phyloP scores from a whole-genome alignment of 2,329 filamentous ascomycete genomes.

The Diaporthe citri region DNA sequence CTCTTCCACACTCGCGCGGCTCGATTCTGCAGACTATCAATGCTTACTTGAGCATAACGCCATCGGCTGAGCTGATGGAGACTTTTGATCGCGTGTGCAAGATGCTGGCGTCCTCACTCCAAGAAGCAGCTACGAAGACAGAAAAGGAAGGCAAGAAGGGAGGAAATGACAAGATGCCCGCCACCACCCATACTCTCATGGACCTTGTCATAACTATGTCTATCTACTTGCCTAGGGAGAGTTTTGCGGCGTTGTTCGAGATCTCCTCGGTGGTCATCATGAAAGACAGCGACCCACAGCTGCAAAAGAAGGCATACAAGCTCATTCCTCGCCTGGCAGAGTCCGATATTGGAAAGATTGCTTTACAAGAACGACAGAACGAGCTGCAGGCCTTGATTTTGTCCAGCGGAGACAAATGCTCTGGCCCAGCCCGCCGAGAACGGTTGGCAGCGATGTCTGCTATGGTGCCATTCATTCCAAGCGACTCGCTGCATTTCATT shows the following conservation, averaged over 20 bases:
- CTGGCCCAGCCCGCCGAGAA: conserved; percentile 87
- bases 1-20: conserved; percentile 89
- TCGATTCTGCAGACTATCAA: conserved; percentile 96
- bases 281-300: conserved; percentile 85
- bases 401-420: conserved; percentile 84
- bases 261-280: conserved; percentile 87
- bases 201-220: conserved; percentile 97
- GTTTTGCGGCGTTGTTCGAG: conserved; percentile 86
- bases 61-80: conserved; percentile 81
- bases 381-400: conserved; percentile 89
- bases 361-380: conserved; percentile 78
- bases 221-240: conserved; percentile 88
- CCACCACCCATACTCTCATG: conserved; percentile 94
- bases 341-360: conserved; percentile 81
- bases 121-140: conserved; percentile 61
- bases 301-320: conserved; percentile 99
- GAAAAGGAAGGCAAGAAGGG: conserved; percentile 75
- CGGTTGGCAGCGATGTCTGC: conserved; percentile 85
- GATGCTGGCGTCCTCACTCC: conserved; percentile 82
- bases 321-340: conserved; percentile 90
- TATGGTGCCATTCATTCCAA: conserved; percentile 82
- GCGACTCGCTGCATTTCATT: conserved; percentile 89
- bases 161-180: conserved; percentile 82
- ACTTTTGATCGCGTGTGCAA: conserved; percentile 90
- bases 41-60: conserved; percentile 90